Percentiles rank a stretch among this genome's conserved stretches.
phyloP scores from a whole-genome alignment of 2,329 filamentous ascomycete species.

The Shiraia bambusicola region DNA sequence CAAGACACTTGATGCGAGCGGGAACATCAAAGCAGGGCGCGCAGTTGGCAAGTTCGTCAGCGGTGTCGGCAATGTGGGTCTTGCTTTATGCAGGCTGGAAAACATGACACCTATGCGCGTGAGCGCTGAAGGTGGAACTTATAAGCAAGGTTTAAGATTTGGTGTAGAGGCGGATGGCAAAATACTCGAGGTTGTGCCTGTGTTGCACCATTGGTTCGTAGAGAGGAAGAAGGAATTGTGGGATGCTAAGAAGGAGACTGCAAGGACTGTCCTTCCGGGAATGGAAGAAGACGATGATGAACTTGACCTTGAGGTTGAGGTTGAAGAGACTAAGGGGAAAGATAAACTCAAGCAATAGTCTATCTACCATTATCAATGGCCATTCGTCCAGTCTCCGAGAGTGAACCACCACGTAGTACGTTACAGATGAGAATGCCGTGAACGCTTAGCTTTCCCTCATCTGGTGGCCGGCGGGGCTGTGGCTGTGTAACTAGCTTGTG shows the following conservation, averaged over 20 bases:
- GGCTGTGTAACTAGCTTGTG: slow-evolving; percentile 20
- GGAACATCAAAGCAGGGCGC: slow-evolving; percentile 53
- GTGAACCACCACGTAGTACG: too few species aligned
- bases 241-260: slow-evolving; percentile 11
- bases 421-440: too few species aligned
- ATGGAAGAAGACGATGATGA: slow-evolving; percentile 19
- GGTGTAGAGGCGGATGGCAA: slow-evolving; percentile 22
- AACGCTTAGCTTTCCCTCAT: slow-evolving; percentile 4
- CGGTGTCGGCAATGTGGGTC: slow-evolving; percentile 80
- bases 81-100: slow-evolving; percentile 84
- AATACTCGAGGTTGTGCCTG: slow-evolving; percentile 54
- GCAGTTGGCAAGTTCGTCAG: slow-evolving; percentile 78
- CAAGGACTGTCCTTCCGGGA: slow-evolving; percentile 1
- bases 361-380: not conserved
- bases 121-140: slow-evolving; percentile 65
- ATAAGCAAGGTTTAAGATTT: slow-evolving; percentile 59
- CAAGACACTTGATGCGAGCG: slow-evolving; percentile 51
- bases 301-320: not conserved
- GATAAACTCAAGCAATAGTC: not conserved
- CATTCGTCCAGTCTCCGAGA: too few species aligned
- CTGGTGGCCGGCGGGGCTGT: slow-evolving; percentile 21
- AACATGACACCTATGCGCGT: slow-evolving; percentile 81
- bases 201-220: slow-evolving; percentile 76
- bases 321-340: not conserved
- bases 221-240: slow-evolving; percentile 40